Conservation (phyloP, 192 early-diverging fungal genomes). For the Lobosporangium transversale region DNA sequence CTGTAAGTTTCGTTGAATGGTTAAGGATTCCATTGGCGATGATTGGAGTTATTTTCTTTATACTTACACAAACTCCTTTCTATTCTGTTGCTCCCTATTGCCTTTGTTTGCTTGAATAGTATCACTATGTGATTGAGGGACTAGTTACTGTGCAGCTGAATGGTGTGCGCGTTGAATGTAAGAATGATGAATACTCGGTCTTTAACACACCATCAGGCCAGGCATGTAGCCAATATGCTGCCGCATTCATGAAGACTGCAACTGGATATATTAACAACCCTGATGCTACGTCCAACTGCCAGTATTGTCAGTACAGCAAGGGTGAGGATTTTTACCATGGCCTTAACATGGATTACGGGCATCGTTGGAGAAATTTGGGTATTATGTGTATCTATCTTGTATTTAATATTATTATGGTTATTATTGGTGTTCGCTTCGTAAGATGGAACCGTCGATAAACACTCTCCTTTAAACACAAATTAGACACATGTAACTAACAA, state of each 20-base stretch:
- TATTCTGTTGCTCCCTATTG: neutral
- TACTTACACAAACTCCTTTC: neutral
- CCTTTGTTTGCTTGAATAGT: neutral
- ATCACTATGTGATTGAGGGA: constrained; percentile 73
- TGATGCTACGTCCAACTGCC: constrained; percentile 60
- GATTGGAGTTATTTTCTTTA: neutral
- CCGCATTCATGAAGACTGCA: constrained; percentile 58
- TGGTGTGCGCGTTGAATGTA: constrained; percentile 58
- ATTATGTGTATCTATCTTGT: constrained; percentile 67
- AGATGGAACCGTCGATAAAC: constrained; percentile 46
- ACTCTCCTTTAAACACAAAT: neutral
- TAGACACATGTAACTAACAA: neutral
- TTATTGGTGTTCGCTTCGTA: constrained; percentile 54
- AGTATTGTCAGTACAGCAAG: constrained; percentile 68
- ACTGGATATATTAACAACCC: constrained; percentile 70
- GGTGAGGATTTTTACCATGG: constrained; percentile 69
- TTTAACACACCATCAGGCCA: constrained; percentile 67
- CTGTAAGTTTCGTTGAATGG: constrained; percentile 63
- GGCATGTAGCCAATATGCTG: constrained; percentile 70
- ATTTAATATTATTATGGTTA: constrained; percentile 63
- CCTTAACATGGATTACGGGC: constrained; percentile 56
- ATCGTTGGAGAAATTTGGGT: constrained; percentile 79
- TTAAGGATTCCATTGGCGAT: too few species aligned
- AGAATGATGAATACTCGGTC: constrained; percentile 57
- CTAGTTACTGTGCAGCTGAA: constrained; percentile 69